phyloP scores from a whole-genome alignment of 2,329 filamentous ascomycete genomes.

The Cladosporium cucumerinum region DNA sequence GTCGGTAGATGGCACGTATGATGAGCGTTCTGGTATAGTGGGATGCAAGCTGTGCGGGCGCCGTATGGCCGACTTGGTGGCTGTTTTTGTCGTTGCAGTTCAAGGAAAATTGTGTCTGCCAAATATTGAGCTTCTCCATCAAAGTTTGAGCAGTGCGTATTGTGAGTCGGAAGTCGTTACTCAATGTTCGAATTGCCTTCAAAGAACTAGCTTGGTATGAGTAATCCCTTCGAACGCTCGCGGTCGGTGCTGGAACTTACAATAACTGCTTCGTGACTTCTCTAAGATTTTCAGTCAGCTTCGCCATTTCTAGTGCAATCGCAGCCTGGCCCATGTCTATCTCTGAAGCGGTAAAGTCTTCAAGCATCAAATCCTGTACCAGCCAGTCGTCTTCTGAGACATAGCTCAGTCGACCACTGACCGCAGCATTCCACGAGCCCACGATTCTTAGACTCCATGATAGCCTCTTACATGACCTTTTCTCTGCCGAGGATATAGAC shows the following conservation, averaged over 20 bases:
- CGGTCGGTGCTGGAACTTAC: background rate
- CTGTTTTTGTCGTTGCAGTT: background rate
- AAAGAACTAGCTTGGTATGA: background rate
- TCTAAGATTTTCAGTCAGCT: background rate
- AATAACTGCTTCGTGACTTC: background rate
- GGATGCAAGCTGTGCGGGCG: background rate
- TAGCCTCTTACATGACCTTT: background rate
- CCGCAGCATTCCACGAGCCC: background rate
- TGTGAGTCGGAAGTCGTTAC: background rate
- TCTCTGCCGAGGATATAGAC: background rate
- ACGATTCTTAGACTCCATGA: background rate
- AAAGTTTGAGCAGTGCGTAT: background rate
- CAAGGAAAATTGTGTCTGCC: background rate
- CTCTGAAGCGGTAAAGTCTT: background rate
- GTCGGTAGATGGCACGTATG: background rate
- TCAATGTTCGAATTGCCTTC: background rate
- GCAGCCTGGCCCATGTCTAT: background rate
- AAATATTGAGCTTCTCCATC: background rate
- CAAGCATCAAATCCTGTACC: background rate
- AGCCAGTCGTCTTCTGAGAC: background rate
- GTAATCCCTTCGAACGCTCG: background rate
- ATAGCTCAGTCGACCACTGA: background rate
- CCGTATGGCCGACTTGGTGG: background rate
- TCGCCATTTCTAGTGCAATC: background rate
- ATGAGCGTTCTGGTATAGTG: background rate